Evolutionary conservation across 495 filamentous ascomycete genomes (phyloP).

Genomic region (Cudoniella acicularis): DNA sequence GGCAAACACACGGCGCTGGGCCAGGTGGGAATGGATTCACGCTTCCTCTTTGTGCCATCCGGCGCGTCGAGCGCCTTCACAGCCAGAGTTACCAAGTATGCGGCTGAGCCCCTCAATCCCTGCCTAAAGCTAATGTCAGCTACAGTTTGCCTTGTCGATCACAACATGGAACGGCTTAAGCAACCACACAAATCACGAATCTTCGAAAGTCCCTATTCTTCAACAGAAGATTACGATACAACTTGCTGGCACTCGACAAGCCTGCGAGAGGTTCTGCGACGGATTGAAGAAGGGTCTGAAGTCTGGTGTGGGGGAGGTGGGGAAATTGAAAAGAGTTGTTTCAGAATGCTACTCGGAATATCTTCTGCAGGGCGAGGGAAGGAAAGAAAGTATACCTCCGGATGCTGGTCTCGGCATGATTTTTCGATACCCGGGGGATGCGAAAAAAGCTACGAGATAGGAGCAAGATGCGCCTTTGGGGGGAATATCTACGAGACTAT

Average conservation of each 20-base stretch:
- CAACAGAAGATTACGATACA: constrained; percentile 86
- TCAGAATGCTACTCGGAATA: constrained; percentile 91
- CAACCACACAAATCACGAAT: constrained; percentile 39
- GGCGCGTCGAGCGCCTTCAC: constrained; percentile 86
- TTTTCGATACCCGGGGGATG: constrained; percentile 93
- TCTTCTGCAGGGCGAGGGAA: constrained; percentile 59
- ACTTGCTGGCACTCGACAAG: constrained; percentile 79
- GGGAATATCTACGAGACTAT: constrained; percentile 93
- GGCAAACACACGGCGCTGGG: constrained; percentile 83
- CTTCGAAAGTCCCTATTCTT: constrained; percentile 42
- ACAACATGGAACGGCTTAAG: constrained; percentile 90
- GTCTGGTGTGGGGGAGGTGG: constrained; percentile 79
- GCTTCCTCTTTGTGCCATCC: constrained; percentile 86
- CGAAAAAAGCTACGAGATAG: constrained; percentile 90
- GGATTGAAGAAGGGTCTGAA: constrained; percentile 84
- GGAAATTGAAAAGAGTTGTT: constrained; percentile 72
- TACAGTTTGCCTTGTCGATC: constrained; percentile 81
- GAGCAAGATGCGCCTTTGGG: constrained; percentile 97
- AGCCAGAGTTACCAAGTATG: constrained; percentile 73
- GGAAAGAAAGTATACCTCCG: constrained; percentile 59
- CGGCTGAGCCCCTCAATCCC: background rate
- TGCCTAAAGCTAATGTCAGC: constrained; percentile 4
- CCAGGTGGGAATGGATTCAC: constrained; percentile 97
- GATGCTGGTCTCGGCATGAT: constrained; percentile 86
- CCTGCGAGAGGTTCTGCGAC: constrained; percentile 95